phyloP scores from a whole-genome alignment of 2,329 filamentous ascomycete species.

The Biscogniauxia sp. region DNA sequence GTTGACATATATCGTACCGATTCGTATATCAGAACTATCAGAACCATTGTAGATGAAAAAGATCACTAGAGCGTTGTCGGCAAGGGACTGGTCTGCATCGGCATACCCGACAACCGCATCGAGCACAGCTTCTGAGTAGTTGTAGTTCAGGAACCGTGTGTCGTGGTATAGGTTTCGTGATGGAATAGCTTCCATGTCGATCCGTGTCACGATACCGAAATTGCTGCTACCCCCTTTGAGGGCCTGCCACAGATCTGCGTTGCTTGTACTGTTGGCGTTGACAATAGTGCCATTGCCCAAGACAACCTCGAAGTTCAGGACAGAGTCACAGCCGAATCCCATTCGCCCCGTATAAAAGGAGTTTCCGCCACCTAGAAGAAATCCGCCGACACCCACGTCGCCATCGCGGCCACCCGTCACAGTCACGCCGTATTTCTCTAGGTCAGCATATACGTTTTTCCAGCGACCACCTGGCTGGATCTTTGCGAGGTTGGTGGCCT shows the following conservation, averaged over 20 bases:
- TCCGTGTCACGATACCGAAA: conserved; percentile 41
- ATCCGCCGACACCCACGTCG: conserved; percentile 32
- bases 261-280: conserved; percentile 36
- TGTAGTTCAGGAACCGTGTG: conserved; percentile 13
- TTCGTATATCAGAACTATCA: conserved; percentile 8
- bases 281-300: conserved; percentile 41
- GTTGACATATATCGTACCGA: conserved; percentile 21
- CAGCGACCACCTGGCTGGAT: conserved; percentile 34
- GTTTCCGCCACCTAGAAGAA: conserved; percentile 30
- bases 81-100: conserved; percentile 19
- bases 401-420: conserved; percentile 30
- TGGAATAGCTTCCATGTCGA: conserved; percentile 33
- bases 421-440: conserved; percentile 22
- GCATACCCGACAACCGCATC: conserved; percentile 22
- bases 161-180: conserved; percentile 22
- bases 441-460: conserved; percentile 25
- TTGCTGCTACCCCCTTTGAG: conserved; percentile 48
- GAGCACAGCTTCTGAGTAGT: conserved; percentile 19
- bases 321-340: conserved; percentile 41
- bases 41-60: conserved; percentile 17
- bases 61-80: conserved; percentile 23
- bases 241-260: conserved; percentile 44
- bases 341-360: conserved; percentile 18
- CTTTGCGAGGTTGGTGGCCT: conserved; percentile 30
- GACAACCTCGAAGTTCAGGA: conserved; percentile 42